Evolutionary conservation across 2,329 filamentous ascomycete species (phyloP).

Genomic region (Claviceps africana): DNA sequence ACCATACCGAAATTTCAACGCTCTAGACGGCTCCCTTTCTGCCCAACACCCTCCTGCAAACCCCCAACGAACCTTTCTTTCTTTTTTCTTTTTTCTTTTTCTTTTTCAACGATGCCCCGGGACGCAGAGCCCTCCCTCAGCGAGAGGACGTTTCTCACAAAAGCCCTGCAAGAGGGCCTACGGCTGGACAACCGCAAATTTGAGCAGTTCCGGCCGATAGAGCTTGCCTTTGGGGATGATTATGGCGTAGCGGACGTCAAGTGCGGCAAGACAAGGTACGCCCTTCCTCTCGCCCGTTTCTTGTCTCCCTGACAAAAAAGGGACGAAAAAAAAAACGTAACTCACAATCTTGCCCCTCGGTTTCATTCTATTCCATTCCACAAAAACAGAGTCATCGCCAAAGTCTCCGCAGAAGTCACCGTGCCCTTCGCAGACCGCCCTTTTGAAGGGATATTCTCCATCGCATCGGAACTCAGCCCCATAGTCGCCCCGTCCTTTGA

Average conservation of each 20-base stretch:
- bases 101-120: constrained; percentile 59
- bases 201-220: constrained; percentile 65
- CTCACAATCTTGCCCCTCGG: not conserved
- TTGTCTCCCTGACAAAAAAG: not conserved
- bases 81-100: no score
- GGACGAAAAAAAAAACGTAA: not conserved
- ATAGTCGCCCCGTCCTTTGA: constrained; percentile 89
- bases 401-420: constrained; percentile 77
- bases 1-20: not conserved
- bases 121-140: constrained; percentile 83
- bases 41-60: no score
- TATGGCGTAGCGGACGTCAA: constrained; percentile 80
- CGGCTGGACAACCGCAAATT: constrained; percentile 73
- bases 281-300: not conserved
- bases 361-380: no score
- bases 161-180: constrained; percentile 67
- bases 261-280: constrained; percentile 77
- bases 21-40: not conserved
- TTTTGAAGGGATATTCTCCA: constrained; percentile 91
- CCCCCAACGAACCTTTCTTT: no score
- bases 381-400: constrained; percentile 61
- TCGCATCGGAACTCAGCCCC: constrained; percentile 77
- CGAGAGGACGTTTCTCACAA: constrained; percentile 72
- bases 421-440: constrained; percentile 77
- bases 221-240: constrained; percentile 75